phyloP scores from a whole-genome alignment of 2,329 filamentous ascomycete genomes.

The Aspergillus sp. region DNA sequence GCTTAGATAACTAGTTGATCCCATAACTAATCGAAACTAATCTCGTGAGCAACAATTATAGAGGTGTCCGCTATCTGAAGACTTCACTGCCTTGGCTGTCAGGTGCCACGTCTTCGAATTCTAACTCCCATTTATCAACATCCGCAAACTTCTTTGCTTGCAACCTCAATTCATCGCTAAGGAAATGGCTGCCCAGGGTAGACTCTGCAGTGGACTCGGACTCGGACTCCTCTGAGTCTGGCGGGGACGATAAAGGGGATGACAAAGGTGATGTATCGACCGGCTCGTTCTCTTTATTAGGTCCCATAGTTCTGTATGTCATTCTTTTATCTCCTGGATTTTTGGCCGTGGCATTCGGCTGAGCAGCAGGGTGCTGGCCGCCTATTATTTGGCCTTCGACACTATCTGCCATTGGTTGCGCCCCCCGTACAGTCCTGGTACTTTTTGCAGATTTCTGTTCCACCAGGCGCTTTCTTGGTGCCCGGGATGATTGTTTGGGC shows the following conservation, averaged over 20 bases:
- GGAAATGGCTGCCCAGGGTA: conserved; percentile 19
- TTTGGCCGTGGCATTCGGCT: background rate
- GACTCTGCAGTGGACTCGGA: conserved; percentile 23
- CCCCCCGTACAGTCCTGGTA: conserved; percentile 16
- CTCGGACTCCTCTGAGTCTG: conserved; percentile 33
- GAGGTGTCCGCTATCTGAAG: conserved; percentile 8
- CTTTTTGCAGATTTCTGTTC: conserved; percentile 27
- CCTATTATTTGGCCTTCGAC: background rate
- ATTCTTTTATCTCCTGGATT: background rate
- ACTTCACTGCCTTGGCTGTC: conserved; percentile 27
- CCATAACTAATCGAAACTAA: background rate
- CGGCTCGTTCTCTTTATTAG: conserved; percentile 37
- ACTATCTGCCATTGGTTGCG: conserved; percentile 1
- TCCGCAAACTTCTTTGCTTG: conserved; percentile 45
- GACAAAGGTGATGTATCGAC: conserved; percentile 20
- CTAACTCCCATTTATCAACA: conserved; percentile 47
- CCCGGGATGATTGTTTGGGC: conserved; percentile 18
- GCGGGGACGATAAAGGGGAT: conserved; percentile 38
- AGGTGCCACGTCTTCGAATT: conserved; percentile 44
- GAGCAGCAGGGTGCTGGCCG: background rate
- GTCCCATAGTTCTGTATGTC: conserved; percentile 10
- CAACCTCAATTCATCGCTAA: conserved; percentile 40
- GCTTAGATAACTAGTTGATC: background rate
- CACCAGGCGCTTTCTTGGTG: conserved; percentile 20
- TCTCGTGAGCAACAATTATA: background rate